Evolutionary conservation across 768 basidiomycete species (phyloP).

Genomic region (Rhodotorula diobovata): DNA sequence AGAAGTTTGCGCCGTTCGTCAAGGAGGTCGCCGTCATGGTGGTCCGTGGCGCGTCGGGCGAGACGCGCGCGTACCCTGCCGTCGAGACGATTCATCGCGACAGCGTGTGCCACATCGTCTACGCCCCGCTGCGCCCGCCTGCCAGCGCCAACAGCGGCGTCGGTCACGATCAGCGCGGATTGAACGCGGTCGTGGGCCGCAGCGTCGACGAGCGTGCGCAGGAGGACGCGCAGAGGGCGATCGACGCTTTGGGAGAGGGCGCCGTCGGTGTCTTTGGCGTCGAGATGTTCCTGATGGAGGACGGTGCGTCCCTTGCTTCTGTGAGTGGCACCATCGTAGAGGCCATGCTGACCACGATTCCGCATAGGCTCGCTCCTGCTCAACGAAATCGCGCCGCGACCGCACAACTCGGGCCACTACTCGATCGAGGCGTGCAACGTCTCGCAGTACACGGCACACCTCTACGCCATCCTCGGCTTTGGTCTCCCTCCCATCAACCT

Average conservation of each 20-base stretch:
- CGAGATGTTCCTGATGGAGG: conserved; percentile 89
- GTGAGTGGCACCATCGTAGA: too few species aligned
- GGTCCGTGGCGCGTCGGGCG: conserved; percentile 68
- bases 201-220: conserved; percentile 61
- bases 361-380: conserved; percentile 66
- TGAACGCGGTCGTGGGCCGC: conserved; percentile 51
- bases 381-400: conserved; percentile 96
- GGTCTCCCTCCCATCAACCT: conserved; percentile 60
- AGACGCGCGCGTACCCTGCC: conserved; percentile 75
- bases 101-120: conserved; percentile 86
- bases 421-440: conserved; percentile 96
- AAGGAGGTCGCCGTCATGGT: conserved; percentile 97
- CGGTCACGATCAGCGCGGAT: conserved; percentile 44
- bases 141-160: conserved; percentile 22
- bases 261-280: conserved; percentile 96
- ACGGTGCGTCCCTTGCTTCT: conserved; percentile 57
- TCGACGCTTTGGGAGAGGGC: conserved; percentile 59
- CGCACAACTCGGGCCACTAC: conserved; percentile 98
- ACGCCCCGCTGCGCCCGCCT: conserved; percentile 66
- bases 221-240: conserved; percentile 70
- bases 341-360: background rate
- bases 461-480: conserved; percentile 83
- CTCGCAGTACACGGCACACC: conserved; percentile 95
- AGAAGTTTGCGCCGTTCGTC: conserved; percentile 82
- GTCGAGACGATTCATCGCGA: conserved; percentile 95